Percentiles rank a stretch among this genome's conserved stretches.
These are phyloP conservation scores for Gymnopilus dilepis DNA, from an alignment of 768 basidiomycete species.

Conservation along the genomic window DNA sequence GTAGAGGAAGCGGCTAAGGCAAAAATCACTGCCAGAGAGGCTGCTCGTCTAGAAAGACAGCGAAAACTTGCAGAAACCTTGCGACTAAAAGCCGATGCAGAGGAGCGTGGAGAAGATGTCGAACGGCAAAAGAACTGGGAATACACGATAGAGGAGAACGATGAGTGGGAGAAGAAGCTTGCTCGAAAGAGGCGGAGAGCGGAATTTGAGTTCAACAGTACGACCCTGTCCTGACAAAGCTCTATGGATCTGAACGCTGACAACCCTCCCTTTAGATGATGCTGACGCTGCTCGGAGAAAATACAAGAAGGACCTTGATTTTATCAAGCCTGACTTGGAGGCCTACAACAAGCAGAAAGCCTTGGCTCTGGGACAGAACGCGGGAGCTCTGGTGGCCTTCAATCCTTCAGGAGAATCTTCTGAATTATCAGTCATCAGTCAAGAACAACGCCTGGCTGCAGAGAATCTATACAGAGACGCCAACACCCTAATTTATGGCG, in stretches of 20 bases:
- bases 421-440: slow-evolving; percentile 34
- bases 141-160: slow-evolving; percentile 94
- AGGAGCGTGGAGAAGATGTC: slow-evolving; percentile 90
- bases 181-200: slow-evolving; percentile 83
- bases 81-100: slow-evolving; percentile 84
- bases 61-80: slow-evolving; percentile 89
- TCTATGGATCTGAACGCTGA: slow-evolving; percentile 1
- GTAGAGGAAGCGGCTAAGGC: slow-evolving; percentile 83
- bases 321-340: slow-evolving; percentile 85
- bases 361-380: slow-evolving; percentile 72
- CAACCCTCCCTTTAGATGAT: slow-evolving; percentile 62
- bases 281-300: slow-evolving; percentile 85
- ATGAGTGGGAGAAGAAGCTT: slow-evolving; percentile 93
- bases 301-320: slow-evolving; percentile 92
- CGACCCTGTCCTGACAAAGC: slow-evolving; percentile 29
- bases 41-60: slow-evolving; percentile 85
- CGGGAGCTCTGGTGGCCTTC: slow-evolving; percentile 72
- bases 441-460: slow-evolving; percentile 70
- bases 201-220: slow-evolving; percentile 92
- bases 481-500: slow-evolving; percentile 91
- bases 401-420: slow-evolving; percentile 53
- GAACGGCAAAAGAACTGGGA: slow-evolving; percentile 95
- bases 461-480: slow-evolving; percentile 93
- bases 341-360: slow-evolving; percentile 92
- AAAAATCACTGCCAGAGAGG: slow-evolving; percentile 79